Conservation (phyloP, 2,329 filamentous ascomycete genomes). For the Phaeophleospora eucalypticola region DNA sequence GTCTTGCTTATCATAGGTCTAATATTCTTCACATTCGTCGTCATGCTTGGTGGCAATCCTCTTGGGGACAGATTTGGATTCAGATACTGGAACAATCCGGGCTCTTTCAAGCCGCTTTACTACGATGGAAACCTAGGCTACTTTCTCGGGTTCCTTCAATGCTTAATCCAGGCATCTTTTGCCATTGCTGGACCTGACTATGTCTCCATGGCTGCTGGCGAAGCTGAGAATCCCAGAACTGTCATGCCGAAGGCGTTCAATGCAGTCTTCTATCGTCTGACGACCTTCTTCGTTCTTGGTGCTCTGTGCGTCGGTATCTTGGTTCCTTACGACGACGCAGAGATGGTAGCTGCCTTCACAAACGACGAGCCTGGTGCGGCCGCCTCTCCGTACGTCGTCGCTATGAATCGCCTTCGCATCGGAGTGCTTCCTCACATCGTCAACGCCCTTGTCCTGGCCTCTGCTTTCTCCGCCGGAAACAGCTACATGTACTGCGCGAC, state of each 20-base stretch:
- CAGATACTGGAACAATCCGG: conserved; percentile 63
- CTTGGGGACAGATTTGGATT: conserved; percentile 68
- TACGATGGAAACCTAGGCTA: conserved; percentile 64
- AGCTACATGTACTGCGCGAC: conserved; percentile 64
- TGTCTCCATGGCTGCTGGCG: conserved; percentile 62
- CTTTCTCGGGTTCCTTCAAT: conserved; percentile 72
- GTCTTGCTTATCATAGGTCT: conserved; percentile 68
- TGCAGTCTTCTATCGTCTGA: conserved; percentile 73
- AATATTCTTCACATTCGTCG: conserved; percentile 72
- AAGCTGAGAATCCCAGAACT: conserved; percentile 65
- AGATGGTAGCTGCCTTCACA: conserved; percentile 55
- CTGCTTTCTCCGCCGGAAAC: conserved; percentile 65
- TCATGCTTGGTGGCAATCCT: conserved; percentile 77
- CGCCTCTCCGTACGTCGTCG: conserved; percentile 60
- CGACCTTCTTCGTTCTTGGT: conserved; percentile 70
- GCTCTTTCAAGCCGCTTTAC: conserved; percentile 53
- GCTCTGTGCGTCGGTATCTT: conserved; percentile 68
- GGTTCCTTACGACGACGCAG: conserved; percentile 64
- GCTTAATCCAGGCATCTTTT: conserved; percentile 67
- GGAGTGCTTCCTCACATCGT: conserved; percentile 64
- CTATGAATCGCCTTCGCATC: conserved; percentile 64
- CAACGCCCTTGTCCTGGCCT: conserved; percentile 61
- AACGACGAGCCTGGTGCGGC: conserved; percentile 52
- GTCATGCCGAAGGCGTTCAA: conserved; percentile 72
- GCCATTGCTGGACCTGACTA: conserved; percentile 66